These are phyloP conservation scores for Arabis hirsuta DNA, from an alignment of 345 rosid genomes.

Conservation along the genomic window DNA sequence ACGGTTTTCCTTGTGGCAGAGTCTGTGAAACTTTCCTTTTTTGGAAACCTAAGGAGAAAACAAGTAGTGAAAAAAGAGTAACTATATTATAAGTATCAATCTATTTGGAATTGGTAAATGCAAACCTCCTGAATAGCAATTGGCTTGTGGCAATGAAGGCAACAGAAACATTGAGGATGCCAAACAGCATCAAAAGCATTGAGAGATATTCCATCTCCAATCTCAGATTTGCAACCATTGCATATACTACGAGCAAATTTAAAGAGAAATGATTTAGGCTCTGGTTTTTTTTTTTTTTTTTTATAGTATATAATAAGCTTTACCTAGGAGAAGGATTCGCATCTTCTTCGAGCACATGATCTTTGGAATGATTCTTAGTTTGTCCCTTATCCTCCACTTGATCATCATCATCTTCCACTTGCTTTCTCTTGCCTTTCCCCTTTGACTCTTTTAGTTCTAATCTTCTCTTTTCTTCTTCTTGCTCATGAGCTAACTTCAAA, in stretches of 20 bases:
- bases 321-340: slow-evolving; percentile 35
- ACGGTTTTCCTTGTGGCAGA: slow-evolving; percentile 32
- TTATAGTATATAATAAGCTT: not conserved
- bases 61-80: not conserved
- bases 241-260: slow-evolving; percentile 52
- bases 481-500: not conserved
- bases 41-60: slow-evolving; percentile 18
- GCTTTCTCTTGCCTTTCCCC: slow-evolving; percentile 37
- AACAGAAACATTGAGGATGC: slow-evolving; percentile 76
- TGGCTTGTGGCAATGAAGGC: slow-evolving; percentile 61
- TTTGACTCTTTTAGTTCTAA: slow-evolving; percentile 19
- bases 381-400: slow-evolving; percentile 43
- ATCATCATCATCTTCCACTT: slow-evolving; percentile 34
- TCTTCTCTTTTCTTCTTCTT: not conserved
- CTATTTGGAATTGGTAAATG: not conserved
- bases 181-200: slow-evolving; percentile 64
- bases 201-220: slow-evolving; percentile 58
- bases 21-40: slow-evolving; percentile 21
- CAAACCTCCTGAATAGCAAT: slow-evolving; percentile 68
- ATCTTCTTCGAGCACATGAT: not conserved
- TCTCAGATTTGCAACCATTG: slow-evolving; percentile 59
- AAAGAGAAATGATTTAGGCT: not conserved
- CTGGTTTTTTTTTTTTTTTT: no score
- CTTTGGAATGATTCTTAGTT: not conserved
- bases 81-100: not conserved